These are phyloP conservation scores for Ceratocystis destructans DNA, from an alignment of 2,329 filamentous ascomycete genomes.

Conservation along the genomic window DNA sequence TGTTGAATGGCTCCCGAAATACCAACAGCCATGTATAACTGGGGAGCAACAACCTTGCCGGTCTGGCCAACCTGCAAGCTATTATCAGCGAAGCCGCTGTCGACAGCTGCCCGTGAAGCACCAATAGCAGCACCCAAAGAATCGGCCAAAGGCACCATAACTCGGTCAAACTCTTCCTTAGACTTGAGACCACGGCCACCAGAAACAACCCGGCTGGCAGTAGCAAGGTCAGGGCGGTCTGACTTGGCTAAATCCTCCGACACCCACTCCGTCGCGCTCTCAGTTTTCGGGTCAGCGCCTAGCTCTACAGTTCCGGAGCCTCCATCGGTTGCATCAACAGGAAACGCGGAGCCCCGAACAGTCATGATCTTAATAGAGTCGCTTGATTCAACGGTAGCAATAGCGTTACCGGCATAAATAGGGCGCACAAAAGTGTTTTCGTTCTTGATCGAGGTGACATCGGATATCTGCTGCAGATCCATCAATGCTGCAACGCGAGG, in stretches of 20 bases:
- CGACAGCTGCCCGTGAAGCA: constrained; percentile 85
- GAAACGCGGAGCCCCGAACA: constrained; percentile 83
- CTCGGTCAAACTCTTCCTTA: constrained; percentile 87
- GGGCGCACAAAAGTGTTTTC: constrained; percentile 93
- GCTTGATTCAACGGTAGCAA: constrained; percentile 83
- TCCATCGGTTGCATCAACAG: constrained; percentile 54
- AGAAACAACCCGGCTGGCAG: constrained; percentile 80
- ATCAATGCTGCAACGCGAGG: constrained; percentile 83
- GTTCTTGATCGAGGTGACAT: constrained; percentile 72
- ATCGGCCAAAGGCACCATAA: constrained; percentile 88
- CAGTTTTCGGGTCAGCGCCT: constrained; percentile 68
- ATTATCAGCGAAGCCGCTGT: constrained; percentile 96
- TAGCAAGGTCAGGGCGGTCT: constrained; percentile 82
- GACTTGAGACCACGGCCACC: constrained; percentile 92
- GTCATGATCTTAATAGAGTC: constrained; percentile 82
- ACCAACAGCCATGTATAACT: constrained; percentile 88
- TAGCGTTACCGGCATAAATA: constrained; percentile 95
- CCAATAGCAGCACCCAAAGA: constrained; percentile 89
- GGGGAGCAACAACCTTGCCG: constrained; percentile 93
- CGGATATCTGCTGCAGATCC: constrained; percentile 85
- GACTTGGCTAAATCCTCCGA: constrained; percentile 87
- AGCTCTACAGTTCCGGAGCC: constrained; percentile 67
- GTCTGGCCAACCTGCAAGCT: constrained; percentile 96
- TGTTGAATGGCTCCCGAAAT: constrained; percentile 98
- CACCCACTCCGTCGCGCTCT: constrained; percentile 69